phyloP scores from a whole-genome alignment of 805 yeast genomes.

The Yueomyces sinensis region DNA sequence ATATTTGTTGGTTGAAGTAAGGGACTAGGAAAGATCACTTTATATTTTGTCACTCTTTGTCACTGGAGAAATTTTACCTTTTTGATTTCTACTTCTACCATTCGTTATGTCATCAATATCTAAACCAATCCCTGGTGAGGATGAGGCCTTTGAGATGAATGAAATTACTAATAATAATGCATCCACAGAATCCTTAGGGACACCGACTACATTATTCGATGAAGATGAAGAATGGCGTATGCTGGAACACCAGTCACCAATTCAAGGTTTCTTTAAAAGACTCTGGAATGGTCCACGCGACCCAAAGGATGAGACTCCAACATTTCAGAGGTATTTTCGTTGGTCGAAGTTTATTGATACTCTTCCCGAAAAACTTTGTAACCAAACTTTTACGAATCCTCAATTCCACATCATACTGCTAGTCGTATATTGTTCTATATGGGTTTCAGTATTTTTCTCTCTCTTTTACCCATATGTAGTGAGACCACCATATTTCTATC shows the following conservation, averaged over 20 bases:
- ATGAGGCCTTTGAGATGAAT: no score
- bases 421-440: slow-evolving; percentile 29
- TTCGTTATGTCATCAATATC: no score
- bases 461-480: slow-evolving; percentile 35
- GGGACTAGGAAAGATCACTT: no score
- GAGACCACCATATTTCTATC: slow-evolving; percentile 25
- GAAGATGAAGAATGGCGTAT: slow-evolving; percentile 13
- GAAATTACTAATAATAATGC: no score
- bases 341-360: slow-evolving; percentile 26
- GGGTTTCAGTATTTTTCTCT: slow-evolving; percentile 30
- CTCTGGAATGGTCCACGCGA: slow-evolving; percentile 46
- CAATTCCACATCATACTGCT: slow-evolving; percentile 22
- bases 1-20: no score
- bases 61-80: no score
- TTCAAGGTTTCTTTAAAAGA: slow-evolving; percentile 17
- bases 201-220: no score
- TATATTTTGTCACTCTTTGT: no score
- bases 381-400: slow-evolving; percentile 16
- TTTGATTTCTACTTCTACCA: no score
- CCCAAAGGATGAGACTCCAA: slow-evolving; percentile 37
- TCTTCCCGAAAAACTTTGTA: slow-evolving; percentile 28
- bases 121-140: no score
- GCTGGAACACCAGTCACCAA: slow-evolving; percentile 5
- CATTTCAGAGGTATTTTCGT: slow-evolving; percentile 15
- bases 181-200: no score